A percentile compares a stretch with the other conserved stretches of the same genome.
These are phyloP conservation scores for Ophiostoma himal-ulmi DNA, from an alignment of 2,329 filamentous ascomycete species.

Conservation along the genomic window DNA sequence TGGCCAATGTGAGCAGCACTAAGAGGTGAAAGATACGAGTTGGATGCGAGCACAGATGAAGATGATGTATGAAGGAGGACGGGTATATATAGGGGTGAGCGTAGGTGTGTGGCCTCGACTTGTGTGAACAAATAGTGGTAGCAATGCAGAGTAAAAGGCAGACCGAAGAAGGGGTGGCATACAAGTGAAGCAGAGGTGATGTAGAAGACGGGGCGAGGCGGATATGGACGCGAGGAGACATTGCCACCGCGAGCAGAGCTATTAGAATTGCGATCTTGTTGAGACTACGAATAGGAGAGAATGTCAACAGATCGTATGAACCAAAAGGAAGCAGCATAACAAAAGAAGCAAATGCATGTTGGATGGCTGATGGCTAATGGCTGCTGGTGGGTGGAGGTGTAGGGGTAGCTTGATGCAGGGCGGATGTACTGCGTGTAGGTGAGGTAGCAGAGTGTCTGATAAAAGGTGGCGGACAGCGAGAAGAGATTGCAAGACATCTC, in stretches of 20 bases:
- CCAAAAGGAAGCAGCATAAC: neutral
- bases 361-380: neutral
- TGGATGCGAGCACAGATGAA: neutral
- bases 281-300: neutral
- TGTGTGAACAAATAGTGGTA: neutral
- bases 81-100: neutral
- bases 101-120: too few relatives aligned
- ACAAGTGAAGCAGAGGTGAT: neutral
- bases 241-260: neutral
- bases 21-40: neutral
- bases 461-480: too few relatives aligned
- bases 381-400: neutral
- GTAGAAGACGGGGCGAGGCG: neutral
- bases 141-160: neutral
- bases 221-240: neutral
- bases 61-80: neutral
- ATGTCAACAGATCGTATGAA: neutral
- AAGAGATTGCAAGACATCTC: neutral
- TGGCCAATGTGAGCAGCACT: neutral
- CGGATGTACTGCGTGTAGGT: neutral
- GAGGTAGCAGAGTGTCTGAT: too few relatives aligned
- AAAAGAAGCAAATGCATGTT: neutral
- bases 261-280: neutral
- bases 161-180: neutral
- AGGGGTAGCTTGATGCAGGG: neutral